A percentile compares a stretch with the other conserved stretches of the same genome.
Conservation (phyloP, 306 rosid species). For the Cucumis sativus region Cucumber_9930_V3 NC_026656.2:3457501-3458000, state of each 20-base stretch:
- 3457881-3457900: not conserved
- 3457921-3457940: not conserved
- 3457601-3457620: slow-evolving; percentile 61
- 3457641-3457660: not conserved
- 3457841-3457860: too few species aligned
- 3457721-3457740: slow-evolving; percentile 78
- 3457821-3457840: too few species aligned
- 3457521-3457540: slow-evolving; percentile 81
- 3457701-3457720: slow-evolving; percentile 67
- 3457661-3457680: not conserved
- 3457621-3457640: not conserved
- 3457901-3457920: slow-evolving; percentile 10
- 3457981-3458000: not conserved
- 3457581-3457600: slow-evolving; percentile 84
- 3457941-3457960: not conserved
- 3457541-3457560: slow-evolving; percentile 89
- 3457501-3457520: not conserved
- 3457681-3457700: not conserved
- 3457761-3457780: slow-evolving; percentile 95
- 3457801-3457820: not conserved
- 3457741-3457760: slow-evolving; percentile 90
- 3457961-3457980: not conserved
- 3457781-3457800: slow-evolving; percentile 55
- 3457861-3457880: too few species aligned
- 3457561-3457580: slow-evolving; percentile 88